Percentiles rank a stretch among this genome's conserved stretches.
These are phyloP conservation scores for Lentinula detonsa DNA, from an alignment of 768 basidiomycete genomes.

Conservation along the genomic window DNA sequence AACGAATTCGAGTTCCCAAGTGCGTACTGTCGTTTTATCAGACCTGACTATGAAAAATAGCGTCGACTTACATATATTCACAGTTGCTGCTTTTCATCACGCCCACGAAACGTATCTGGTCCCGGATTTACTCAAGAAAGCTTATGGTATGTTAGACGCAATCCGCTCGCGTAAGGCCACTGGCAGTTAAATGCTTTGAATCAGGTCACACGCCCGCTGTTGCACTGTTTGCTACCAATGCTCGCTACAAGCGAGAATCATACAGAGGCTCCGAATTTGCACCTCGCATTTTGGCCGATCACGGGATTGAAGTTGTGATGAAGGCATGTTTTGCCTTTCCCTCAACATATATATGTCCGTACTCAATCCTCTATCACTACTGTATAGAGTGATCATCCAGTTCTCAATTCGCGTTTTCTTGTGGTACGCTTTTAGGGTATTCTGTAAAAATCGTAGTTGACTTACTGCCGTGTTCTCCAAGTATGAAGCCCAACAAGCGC, in stretches of 20 bases:
- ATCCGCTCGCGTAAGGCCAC: not conserved
- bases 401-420: constrained; percentile 62
- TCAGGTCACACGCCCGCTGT: constrained; percentile 60
- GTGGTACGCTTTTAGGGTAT: constrained; percentile 17
- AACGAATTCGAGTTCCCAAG: constrained; percentile 33
- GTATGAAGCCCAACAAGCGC: constrained; percentile 73
- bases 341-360: constrained; percentile 8
- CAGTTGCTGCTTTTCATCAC: constrained; percentile 48
- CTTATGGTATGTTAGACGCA: constrained; percentile 40
- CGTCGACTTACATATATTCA: constrained; percentile 19
- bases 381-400: constrained; percentile 54
- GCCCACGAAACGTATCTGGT: constrained; percentile 58
- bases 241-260: constrained; percentile 62
- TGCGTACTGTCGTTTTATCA: not conserved
- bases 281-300: constrained; percentile 59
- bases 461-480: constrained; percentile 8
- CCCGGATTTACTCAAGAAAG: constrained; percentile 70
- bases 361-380: not conserved
- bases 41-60: not conserved
- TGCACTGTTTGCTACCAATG: constrained; percentile 65
- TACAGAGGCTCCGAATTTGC: constrained; percentile 79
- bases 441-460: no score
- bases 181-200: not conserved
- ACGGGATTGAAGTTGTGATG: constrained; percentile 68
- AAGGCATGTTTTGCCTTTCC: constrained; percentile 44